These are phyloP conservation scores for Dioszegia crocea DNA, from an alignment of 768 basidiomycete species.

Conservation along the genomic window DNA sequence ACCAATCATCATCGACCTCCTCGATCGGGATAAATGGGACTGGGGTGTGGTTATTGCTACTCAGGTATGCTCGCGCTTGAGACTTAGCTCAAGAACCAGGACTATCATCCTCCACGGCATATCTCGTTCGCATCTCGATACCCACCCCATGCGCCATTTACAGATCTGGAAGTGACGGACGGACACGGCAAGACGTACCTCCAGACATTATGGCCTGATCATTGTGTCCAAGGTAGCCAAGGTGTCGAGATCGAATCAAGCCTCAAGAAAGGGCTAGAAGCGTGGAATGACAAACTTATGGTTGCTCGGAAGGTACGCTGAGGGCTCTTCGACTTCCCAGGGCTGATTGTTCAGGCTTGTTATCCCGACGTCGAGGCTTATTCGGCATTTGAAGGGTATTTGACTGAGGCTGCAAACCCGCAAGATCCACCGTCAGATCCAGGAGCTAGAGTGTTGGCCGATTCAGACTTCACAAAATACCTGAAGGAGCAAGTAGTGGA, in stretches of 20 bases:
- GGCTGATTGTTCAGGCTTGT: conserved; percentile 26
- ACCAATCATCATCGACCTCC: conserved; percentile 58
- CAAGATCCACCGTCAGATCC: conserved; percentile 12
- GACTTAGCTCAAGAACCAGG: conserved; percentile 30
- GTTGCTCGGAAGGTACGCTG: conserved; percentile 28
- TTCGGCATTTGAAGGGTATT: conserved; percentile 61
- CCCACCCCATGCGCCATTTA: conserved; percentile 49
- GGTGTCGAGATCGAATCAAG: conserved; percentile 64
- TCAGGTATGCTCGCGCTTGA: conserved; percentile 42
- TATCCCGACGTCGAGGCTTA: conserved; percentile 67
- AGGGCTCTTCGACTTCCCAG: too few species aligned
- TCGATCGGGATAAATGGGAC: conserved; percentile 51
- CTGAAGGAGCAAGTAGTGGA: conserved; percentile 53
- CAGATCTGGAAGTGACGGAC: conserved; percentile 49
- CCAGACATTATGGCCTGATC: conserved; percentile 75
- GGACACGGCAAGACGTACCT: conserved; percentile 33
- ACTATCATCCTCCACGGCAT: conserved; percentile 56
- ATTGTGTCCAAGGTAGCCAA: conserved; percentile 59
- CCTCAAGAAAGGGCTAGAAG: conserved; percentile 55
- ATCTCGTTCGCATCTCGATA: conserved; percentile 66
- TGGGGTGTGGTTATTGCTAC: conserved; percentile 52
- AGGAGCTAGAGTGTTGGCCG: conserved; percentile 54
- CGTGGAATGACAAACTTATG: conserved; percentile 41
- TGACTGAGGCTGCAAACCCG: conserved; percentile 18
- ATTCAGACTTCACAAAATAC: conserved; percentile 43